These are phyloP conservation scores for Candida quercuum DNA, from an alignment of 805 yeast genomes.

Conservation along the genomic window DNA sequence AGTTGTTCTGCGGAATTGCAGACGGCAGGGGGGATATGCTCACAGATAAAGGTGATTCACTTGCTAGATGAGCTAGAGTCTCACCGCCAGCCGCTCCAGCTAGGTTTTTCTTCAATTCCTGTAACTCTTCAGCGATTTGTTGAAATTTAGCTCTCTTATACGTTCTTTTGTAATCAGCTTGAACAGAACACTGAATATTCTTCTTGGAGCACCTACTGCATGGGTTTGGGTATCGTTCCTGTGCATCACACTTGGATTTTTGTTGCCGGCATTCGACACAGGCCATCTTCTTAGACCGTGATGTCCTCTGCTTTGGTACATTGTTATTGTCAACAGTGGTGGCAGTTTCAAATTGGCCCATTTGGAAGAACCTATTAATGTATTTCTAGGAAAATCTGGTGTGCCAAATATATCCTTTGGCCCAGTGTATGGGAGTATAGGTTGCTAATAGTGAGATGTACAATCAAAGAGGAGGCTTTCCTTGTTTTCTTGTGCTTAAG, in stretches of 20 bases:
- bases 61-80: constrained; percentile 6
- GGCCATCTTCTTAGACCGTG: constrained; percentile 57
- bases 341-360: no score
- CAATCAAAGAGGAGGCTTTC: no score
- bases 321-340: no score
- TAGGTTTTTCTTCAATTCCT: constrained; percentile 57
- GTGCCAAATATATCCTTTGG: no score
- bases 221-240: constrained; percentile 65
- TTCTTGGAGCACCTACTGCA: constrained; percentile 80
- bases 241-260: constrained; percentile 86
- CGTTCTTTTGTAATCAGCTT: constrained; percentile 82
- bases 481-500: no score
- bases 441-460: no score
- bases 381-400: no score
- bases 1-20: background rate
- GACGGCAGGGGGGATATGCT: constrained; percentile 1
- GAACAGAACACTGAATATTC: constrained; percentile 62
- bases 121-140: constrained; percentile 76
- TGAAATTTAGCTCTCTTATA: constrained; percentile 81
- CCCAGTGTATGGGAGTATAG: no score
- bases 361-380: no score
- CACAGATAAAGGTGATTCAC: background rate
- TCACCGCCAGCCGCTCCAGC: constrained; percentile 23
- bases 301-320: background rate
- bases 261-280: constrained; percentile 97